Evolutionary conservation across 2,329 filamentous ascomycete species (phyloP).

Genomic region (Lithohypha guttulata): DNA sequence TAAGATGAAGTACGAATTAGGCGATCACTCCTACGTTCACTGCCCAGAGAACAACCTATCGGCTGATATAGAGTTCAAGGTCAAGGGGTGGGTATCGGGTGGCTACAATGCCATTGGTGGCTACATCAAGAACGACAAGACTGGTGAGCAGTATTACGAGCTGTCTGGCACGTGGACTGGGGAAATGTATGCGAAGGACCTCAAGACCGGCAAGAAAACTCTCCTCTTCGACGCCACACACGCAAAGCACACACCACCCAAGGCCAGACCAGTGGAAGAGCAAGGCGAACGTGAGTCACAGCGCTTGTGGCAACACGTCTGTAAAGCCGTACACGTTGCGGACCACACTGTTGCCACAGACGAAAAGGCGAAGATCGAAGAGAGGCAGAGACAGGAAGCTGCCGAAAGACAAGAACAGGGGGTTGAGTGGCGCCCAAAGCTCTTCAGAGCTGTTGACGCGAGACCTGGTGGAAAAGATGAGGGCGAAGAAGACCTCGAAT

Average conservation of each 20-base stretch:
- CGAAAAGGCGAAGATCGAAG: slow-evolving; percentile 93
- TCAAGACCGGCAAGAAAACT: slow-evolving; percentile 82
- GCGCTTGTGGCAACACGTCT: slow-evolving; percentile 71
- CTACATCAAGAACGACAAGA: slow-evolving; percentile 75
- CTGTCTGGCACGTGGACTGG: slow-evolving; percentile 87
- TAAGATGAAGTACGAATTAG: slow-evolving; percentile 99
- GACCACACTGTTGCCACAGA: slow-evolving; percentile 86
- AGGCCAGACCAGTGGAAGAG: slow-evolving; percentile 66
- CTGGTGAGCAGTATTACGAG: slow-evolving; percentile 80
- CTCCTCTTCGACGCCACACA: slow-evolving; percentile 78
- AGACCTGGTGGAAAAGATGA: slow-evolving; percentile 62
- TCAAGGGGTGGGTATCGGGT: slow-evolving; percentile 91
- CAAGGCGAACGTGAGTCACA: slow-evolving; percentile 88
- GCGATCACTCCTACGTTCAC: slow-evolving; percentile 59
- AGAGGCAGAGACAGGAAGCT: slow-evolving; percentile 80
- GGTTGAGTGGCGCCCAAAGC: slow-evolving; percentile 74
- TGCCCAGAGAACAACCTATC: slow-evolving; percentile 79
- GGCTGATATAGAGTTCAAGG: slow-evolving; percentile 96
- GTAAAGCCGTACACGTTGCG: slow-evolving; percentile 66
- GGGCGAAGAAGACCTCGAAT: slow-evolving; percentile 82
- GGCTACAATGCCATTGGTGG: slow-evolving; percentile 95
- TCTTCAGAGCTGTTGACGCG: slow-evolving; percentile 67
- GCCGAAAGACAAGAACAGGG: slow-evolving; percentile 66
- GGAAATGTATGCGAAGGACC: slow-evolving; percentile 84
- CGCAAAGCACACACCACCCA: slow-evolving; percentile 64